A percentile compares a stretch with the other conserved stretches of the same genome.
phyloP scores from a whole-genome alignment of 1,139 yeast genomes.

The Yamadazyma dushanensis region DNA sequence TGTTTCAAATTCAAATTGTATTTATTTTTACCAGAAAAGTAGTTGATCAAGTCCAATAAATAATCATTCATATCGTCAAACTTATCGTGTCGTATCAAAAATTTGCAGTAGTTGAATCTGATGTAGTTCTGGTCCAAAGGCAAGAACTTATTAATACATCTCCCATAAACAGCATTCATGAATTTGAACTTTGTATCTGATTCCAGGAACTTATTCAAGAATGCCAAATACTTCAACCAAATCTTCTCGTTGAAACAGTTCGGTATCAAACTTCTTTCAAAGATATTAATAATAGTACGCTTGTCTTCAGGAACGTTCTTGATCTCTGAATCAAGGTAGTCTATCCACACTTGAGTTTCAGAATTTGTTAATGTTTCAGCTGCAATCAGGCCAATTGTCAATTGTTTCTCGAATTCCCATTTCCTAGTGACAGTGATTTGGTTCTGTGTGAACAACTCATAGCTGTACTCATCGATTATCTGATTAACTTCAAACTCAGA shows the following conservation, averaged over 20 bases:
- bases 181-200: conserved; percentile 21
- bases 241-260: conserved; percentile 48
- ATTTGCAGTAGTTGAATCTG: conserved; percentile 43
- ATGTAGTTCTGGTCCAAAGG: conserved; percentile 41
- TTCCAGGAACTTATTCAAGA: conserved; percentile 22
- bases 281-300: conserved; percentile 32
- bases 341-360: conserved; percentile 41
- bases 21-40: conserved; percentile 24
- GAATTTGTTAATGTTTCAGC: conserved; percentile 28
- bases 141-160: conserved; percentile 45
- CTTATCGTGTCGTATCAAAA: conserved; percentile 23
- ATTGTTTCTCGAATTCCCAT: conserved; percentile 62
- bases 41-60: conserved; percentile 27
- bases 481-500: conserved; percentile 34
- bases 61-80: conserved; percentile 27
- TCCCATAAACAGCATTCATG: conserved; percentile 34
- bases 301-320: conserved; percentile 7
- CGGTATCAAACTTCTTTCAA: conserved; percentile 63
- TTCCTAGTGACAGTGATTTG: conserved; percentile 52
- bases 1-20: conserved; percentile 20
- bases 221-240: conserved; percentile 62
- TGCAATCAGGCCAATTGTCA: conserved; percentile 42
- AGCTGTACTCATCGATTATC: conserved; percentile 43
- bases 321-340: conserved; percentile 51
- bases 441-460: conserved; percentile 42